Evolutionary conservation across 106 monocot genomes (phyloP).

Genomic region (Dioscorea alata): DNA sequence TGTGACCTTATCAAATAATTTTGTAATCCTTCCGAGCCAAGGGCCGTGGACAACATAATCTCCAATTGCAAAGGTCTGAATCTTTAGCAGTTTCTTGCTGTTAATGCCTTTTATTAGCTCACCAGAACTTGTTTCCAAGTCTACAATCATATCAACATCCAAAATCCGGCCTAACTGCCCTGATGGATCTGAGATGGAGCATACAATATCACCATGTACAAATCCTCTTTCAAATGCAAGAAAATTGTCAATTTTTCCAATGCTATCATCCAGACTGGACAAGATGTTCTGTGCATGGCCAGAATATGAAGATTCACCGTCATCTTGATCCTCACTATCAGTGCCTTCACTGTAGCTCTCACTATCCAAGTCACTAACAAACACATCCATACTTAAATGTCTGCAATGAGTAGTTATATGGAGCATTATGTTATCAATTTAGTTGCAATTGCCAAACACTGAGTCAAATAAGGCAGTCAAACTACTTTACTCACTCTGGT

Average conservation of each 20-base stretch:
- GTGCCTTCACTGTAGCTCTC: constrained; percentile 59
- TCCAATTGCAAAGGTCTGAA: constrained; percentile 51
- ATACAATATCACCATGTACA: constrained; percentile 71
- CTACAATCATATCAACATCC: constrained; percentile 62
- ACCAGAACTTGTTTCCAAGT: constrained; percentile 62
- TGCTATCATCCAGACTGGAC: constrained; percentile 66
- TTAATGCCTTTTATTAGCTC: constrained; percentile 51
- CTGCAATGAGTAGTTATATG: too few species aligned
- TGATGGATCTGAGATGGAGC: constrained; percentile 48
- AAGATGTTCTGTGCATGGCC: constrained; percentile 73
- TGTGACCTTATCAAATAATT: constrained; percentile 49
- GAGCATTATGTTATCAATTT: too few species aligned
- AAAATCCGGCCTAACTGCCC: constrained; percentile 74
- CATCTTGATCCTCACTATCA: constrained; percentile 72
- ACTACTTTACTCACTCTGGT: too few species aligned
- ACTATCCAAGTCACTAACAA: constrained; percentile 52
- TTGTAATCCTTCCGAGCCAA: constrained; percentile 77
- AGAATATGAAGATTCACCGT: constrained; percentile 47
- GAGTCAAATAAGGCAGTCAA: too few species aligned
- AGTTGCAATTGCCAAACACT: too few species aligned
- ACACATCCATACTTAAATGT: constrained; percentile 36
- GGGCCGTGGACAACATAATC: constrained; percentile 66
- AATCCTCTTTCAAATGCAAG: constrained; percentile 77
- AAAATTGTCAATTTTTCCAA: constrained; percentile 80
- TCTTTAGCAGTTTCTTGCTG: constrained; percentile 54